Evolutionary conservation across 345 rosid genomes (phyloP).

Genomic region (Schrenkiella parvula): DNA sequence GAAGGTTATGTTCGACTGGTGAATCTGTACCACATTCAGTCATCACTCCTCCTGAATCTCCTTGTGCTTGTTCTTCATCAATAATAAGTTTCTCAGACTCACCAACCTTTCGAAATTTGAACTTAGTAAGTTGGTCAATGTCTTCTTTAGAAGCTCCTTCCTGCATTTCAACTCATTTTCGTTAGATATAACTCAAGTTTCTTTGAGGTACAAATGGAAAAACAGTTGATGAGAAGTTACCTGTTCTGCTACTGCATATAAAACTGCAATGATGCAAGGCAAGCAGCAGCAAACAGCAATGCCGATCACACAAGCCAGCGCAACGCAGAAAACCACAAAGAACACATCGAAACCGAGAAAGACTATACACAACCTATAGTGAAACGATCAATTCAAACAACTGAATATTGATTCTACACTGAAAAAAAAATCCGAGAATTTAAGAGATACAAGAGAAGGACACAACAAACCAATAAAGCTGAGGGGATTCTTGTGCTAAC

Average conservation of each 20-base stretch:
- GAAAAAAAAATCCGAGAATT: not conserved
- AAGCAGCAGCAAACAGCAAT: conserved; percentile 99
- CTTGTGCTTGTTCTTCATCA: conserved; percentile 44
- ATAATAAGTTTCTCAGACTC: conserved; percentile 32
- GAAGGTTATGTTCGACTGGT: conserved; percentile 53
- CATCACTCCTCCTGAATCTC: conserved; percentile 67
- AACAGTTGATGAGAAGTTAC: conserved; percentile 34
- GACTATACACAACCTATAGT: conserved; percentile 79
- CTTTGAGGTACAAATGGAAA: not conserved
- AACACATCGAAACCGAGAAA: conserved; percentile 95
- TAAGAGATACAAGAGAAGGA: not conserved
- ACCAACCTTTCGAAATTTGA: conserved; percentile 52
- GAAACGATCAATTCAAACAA: not conserved
- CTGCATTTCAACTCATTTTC: conserved; percentile 38
- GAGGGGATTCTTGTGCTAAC: conserved; percentile 65
- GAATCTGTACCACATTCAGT: conserved; percentile 79
- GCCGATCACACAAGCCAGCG: conserved; percentile 90
- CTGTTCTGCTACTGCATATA: conserved; percentile 96
- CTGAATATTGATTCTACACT: not conserved
- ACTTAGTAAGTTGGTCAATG: conserved; percentile 73
- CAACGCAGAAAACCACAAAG: conserved; percentile 94
- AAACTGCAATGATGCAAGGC: conserved; percentile 92
- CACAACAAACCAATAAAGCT: conserved; percentile 70
- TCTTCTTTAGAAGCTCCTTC: conserved; percentile 96
- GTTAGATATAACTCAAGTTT: not conserved